Conservation (phyloP, 257 asterid species). For the Fraxinus excelsior region DNA sequence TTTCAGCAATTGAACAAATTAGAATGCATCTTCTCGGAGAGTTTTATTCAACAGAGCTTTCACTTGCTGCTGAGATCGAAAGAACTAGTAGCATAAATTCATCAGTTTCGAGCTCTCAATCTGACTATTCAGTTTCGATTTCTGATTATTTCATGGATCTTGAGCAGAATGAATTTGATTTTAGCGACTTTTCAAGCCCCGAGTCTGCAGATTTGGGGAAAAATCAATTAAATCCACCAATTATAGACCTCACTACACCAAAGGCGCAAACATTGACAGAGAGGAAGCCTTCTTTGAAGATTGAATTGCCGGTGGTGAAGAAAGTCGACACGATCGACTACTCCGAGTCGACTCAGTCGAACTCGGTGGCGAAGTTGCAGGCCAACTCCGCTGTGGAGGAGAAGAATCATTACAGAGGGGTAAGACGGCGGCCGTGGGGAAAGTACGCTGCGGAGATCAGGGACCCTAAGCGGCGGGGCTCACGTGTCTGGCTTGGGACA, state of each 20-base stretch:
- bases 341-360: neutral
- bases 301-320: conserved; percentile 16
- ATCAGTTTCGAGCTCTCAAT: conserved; percentile 14
- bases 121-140: conserved; percentile 20
- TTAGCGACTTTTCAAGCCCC: neutral
- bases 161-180: neutral
- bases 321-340: conserved; percentile 29
- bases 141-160: conserved; percentile 20
- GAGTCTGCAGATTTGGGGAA: neutral
- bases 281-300: conserved; percentile 23
- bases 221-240: neutral
- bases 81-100: conserved; percentile 5
- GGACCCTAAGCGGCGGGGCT: conserved; percentile 52
- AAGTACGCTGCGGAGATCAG: conserved; percentile 77
- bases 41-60: conserved; percentile 12
- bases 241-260: conserved; percentile 20
- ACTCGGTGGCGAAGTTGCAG: neutral
- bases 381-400: conserved; percentile 10
- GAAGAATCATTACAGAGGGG: conserved; percentile 40
- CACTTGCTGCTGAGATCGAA: neutral
- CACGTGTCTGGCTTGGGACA: conserved; percentile 73
- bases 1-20: conserved; percentile 38
- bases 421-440: conserved; percentile 62
- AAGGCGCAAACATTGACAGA: neutral
- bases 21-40: conserved; percentile 47